phyloP scores from a whole-genome alignment of 768 basidiomycete genomes.

The Kwoniella europaea region DNA sequence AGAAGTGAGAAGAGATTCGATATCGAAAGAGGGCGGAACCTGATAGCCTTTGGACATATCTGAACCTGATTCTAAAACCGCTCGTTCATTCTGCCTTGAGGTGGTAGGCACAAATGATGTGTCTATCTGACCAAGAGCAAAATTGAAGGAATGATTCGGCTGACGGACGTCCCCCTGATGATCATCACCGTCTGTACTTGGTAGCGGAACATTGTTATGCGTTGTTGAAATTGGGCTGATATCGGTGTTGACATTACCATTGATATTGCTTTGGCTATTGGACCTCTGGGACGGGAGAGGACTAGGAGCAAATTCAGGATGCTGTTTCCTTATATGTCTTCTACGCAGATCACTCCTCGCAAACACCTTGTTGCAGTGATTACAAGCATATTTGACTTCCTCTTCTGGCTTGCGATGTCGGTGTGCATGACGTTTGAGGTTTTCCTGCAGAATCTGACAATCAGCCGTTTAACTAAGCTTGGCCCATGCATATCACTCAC shows the following conservation, averaged over 20 bases:
- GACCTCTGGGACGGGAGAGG: neutral
- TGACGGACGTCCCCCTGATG: too few relatives aligned
- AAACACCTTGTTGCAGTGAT: conserved; percentile 30
- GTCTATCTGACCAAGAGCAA: neutral
- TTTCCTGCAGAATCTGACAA: conserved; percentile 24
- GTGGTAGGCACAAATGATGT: too few relatives aligned
- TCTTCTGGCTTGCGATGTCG: conserved; percentile 13
- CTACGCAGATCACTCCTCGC: conserved; percentile 32
- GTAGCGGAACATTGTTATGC: too few relatives aligned
- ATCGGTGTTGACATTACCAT: too few relatives aligned
- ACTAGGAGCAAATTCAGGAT: conserved; percentile 21
- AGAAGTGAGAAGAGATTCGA: too few relatives aligned
- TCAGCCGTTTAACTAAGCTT: neutral
- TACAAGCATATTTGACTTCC: conserved; percentile 20
- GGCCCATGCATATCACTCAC: conserved; percentile 18
- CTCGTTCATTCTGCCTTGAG: too few relatives aligned
- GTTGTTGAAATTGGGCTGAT: too few relatives aligned
- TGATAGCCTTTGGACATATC: too few relatives aligned
- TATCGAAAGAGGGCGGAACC: too few relatives aligned
- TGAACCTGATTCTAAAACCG: too few relatives aligned
- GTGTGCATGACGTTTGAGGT: conserved; percentile 40
- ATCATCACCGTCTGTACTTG: too few relatives aligned
- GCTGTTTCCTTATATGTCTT: conserved; percentile 38
- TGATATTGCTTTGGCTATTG: neutral
- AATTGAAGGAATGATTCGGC: neutral